phyloP scores from a whole-genome alignment of 352 stramenopile species.

The Peronosclerospora sorghi region DNA sequence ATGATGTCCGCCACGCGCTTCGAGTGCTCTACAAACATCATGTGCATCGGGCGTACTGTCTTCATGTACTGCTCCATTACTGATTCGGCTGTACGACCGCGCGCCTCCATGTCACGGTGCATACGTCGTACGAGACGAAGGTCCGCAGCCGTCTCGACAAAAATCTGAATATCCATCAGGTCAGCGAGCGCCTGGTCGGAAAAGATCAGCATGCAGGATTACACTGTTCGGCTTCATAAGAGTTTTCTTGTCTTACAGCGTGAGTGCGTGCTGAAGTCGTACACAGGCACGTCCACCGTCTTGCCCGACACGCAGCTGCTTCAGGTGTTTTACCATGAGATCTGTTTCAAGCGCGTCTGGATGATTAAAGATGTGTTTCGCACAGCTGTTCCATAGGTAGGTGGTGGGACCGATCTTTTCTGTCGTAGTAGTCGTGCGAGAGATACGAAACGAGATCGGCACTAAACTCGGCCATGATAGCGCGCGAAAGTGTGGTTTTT shows the following conservation, averaged over 20 bases:
- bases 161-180: no score
- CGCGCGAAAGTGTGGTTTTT: slow-evolving; percentile 87
- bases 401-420: slow-evolving; percentile 84
- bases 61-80: no score
- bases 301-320: slow-evolving; percentile 78
- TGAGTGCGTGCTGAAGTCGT: slow-evolving; percentile 93
- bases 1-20: no score
- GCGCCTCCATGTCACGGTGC: no score
- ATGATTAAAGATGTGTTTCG: slow-evolving; percentile 95
- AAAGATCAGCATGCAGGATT: slow-evolving; percentile 96
- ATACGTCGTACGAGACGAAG: no score
- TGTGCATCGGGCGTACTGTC: slow-evolving; percentile 97
- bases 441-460: slow-evolving; percentile 88
- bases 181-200: slow-evolving; percentile 36
- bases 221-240: slow-evolving; percentile 85
- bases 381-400: slow-evolving; percentile 79
- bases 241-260: slow-evolving; percentile 60
- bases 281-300: slow-evolving; percentile 86
- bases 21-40: slow-evolving; percentile 12
- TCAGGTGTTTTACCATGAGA: slow-evolving; percentile 88
- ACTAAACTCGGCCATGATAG: slow-evolving; percentile 85
- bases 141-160: no score
- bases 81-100: no score
- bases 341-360: slow-evolving; percentile 93
- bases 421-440: slow-evolving; percentile 97